phyloP scores from a whole-genome alignment of 2,329 filamentous ascomycete genomes.

The Colletotrichum sp. region DNA sequence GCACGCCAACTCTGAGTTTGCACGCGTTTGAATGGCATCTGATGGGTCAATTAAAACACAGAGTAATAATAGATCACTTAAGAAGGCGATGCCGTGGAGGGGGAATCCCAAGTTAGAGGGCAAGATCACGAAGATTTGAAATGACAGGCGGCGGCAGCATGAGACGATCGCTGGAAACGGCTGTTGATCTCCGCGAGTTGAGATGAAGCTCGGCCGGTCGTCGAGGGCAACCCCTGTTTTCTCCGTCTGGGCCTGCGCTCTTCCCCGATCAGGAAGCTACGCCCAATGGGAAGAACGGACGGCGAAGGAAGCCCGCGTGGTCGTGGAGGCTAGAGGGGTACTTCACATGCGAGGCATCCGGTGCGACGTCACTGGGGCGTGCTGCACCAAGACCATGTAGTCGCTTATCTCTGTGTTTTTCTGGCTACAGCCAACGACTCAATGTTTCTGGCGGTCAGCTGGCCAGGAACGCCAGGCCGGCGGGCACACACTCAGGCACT shows the following conservation, averaged over 20 bases:
- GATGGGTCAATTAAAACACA: background rate
- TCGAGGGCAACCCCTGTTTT: constrained; percentile 22
- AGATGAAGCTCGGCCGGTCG: constrained; percentile 20
- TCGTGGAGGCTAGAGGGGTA: constrained; percentile 18
- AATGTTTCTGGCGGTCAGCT: background rate
- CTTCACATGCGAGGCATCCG: constrained; percentile 2
- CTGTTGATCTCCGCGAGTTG: constrained; percentile 18
- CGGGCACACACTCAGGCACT: background rate
- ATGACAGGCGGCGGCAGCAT: constrained; percentile 14
- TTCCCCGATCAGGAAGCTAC: constrained; percentile 12
- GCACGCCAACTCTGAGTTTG: background rate
- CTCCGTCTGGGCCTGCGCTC: constrained; percentile 1
- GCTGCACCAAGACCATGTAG: background rate
- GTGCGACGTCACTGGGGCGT: background rate
- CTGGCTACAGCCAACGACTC: background rate
- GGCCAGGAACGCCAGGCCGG: background rate
- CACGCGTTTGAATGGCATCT: background rate
- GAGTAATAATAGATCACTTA: background rate
- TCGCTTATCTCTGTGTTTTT: constrained; percentile 5
- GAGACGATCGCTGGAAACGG: constrained; percentile 16
- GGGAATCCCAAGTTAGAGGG: background rate
- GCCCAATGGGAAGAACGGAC: background rate
- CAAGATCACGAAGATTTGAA: constrained; percentile 13
- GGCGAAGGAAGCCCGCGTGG: background rate
- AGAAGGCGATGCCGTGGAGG: background rate